These are phyloP conservation scores for Mortierella sp. DNA, from an alignment of 371 early-diverging fungal genomes.

Conservation along the genomic window DNA sequence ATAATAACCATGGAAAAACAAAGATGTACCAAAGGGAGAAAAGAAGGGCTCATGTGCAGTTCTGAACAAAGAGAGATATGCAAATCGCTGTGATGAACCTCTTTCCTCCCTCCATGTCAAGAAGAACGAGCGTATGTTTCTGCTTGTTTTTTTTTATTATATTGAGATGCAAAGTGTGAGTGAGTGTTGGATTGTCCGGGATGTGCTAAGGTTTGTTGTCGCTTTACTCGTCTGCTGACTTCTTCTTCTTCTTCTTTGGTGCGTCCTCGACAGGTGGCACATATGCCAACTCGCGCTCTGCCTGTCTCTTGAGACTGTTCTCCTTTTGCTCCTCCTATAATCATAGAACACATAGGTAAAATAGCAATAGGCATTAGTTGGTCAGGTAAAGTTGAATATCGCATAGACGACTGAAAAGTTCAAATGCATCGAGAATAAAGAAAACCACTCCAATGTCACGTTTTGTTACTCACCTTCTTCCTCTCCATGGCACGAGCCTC, in stretches of 20 bases:
- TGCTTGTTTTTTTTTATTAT: background rate
- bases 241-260: constrained; percentile 61
- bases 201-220: background rate
- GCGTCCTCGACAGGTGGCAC: constrained; percentile 79
- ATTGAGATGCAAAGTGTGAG: background rate
- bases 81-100: too few species aligned
- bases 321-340: constrained; percentile 70
- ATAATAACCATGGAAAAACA: constrained; percentile 3
- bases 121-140: background rate
- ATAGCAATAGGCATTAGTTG: background rate
- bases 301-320: constrained; percentile 67
- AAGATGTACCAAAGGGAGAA: background rate
- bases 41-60: background rate
- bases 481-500: constrained; percentile 67
- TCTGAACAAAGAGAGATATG: background rate
- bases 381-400: background rate
- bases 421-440: background rate
- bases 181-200: background rate
- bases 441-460: too few species aligned
- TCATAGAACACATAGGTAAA: background rate
- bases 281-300: constrained; percentile 79
- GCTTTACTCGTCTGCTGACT: constrained; percentile 26
- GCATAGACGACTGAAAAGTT: background rate
- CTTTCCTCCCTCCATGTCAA: too few species aligned
- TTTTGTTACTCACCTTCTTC: constrained; percentile 66